Percentiles rank a stretch among this genome's conserved stretches.
Evolutionary conservation across 2,329 filamentous ascomycete species (phyloP).

Genomic region (Orbilia quercus): DNA sequence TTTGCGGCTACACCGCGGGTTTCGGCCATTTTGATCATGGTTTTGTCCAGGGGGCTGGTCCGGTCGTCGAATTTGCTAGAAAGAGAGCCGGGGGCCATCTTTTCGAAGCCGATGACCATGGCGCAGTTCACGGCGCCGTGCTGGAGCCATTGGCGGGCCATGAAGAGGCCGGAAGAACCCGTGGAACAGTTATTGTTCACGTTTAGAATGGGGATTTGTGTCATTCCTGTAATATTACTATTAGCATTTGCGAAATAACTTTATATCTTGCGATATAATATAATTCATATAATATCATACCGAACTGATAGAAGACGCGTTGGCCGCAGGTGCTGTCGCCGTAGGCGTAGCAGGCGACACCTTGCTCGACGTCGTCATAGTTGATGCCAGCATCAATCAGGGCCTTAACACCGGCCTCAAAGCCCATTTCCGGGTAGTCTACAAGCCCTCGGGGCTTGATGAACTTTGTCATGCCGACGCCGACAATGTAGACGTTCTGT

Average conservation of each 20-base stretch:
- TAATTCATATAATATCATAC: conserved; percentile 62
- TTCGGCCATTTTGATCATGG: conserved; percentile 80
- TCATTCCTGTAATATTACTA: conserved; percentile 70
- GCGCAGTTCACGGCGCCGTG: conserved; percentile 87
- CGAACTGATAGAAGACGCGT: conserved; percentile 98
- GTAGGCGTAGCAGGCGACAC: conserved; percentile 97
- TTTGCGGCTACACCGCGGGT: conserved; percentile 80
- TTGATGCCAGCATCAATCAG: conserved; percentile 82
- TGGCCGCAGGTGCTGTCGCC: conserved; percentile 95
- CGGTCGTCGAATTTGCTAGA: conserved; percentile 87
- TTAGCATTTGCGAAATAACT: conserved; percentile 21
- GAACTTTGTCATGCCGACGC: conserved; percentile 99
- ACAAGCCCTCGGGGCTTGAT: conserved; percentile 95
- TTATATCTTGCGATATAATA: not conserved
- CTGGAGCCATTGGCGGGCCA: conserved; percentile 82
- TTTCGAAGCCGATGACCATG: conserved; percentile 94
- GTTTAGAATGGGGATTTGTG: conserved; percentile 93
- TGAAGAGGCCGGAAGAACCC: conserved; percentile 87
- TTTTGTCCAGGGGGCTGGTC: conserved; percentile 79
- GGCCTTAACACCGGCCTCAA: conserved; percentile 89
- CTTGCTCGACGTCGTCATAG: conserved; percentile 96
- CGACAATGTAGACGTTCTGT: conserved; percentile 79
- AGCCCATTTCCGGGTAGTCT: conserved; percentile 93
- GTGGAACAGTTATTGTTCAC: conserved; percentile 99
- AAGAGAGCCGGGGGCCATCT: conserved; percentile 94